A percentile compares a stretch with the other conserved stretches of the same genome.
These are phyloP conservation scores for Alternaria conjuncta DNA, from an alignment of 2,329 filamentous ascomycete genomes.

Conservation along the genomic window DNA sequence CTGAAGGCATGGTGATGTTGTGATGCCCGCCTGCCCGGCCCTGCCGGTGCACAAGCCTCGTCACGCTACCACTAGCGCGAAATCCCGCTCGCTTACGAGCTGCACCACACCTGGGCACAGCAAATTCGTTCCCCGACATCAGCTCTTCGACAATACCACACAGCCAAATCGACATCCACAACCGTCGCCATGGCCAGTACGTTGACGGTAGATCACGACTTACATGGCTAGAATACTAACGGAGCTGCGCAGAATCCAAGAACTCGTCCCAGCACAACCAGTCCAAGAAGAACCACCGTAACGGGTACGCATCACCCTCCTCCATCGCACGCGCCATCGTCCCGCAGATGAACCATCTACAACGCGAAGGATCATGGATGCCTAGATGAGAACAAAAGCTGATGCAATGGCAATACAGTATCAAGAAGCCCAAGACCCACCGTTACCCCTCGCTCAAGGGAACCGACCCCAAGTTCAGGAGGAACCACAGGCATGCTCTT, in stretches of 20 bases:
- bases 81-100: constrained; percentile 16
- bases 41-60: background rate
- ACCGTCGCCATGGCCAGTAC: constrained; percentile 73
- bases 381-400: constrained; percentile 19
- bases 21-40: background rate
- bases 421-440: constrained; percentile 99
- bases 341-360: background rate
- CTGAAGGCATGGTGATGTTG: background rate
- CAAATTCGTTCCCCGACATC: constrained; percentile 16
- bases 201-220: constrained; percentile 44
- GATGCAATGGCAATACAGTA: constrained; percentile 63
- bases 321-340: constrained; percentile 16
- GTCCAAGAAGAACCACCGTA: constrained; percentile 97
- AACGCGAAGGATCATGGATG: background rate
- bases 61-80: constrained; percentile 14
- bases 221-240: constrained; percentile 18
- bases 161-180: constrained; percentile 43
- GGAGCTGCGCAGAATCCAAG: constrained; percentile 80
- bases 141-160: constrained; percentile 37
- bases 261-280: constrained; percentile 99
- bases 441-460: constrained; percentile 99
- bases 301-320: constrained; percentile 74
- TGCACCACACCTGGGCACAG: constrained; percentile 12
- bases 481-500: constrained; percentile 99
- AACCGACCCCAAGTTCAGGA: constrained; percentile 99